phyloP scores from a whole-genome alignment of 2,329 filamentous ascomycete species.

The Blumeria hordei region DNA sequence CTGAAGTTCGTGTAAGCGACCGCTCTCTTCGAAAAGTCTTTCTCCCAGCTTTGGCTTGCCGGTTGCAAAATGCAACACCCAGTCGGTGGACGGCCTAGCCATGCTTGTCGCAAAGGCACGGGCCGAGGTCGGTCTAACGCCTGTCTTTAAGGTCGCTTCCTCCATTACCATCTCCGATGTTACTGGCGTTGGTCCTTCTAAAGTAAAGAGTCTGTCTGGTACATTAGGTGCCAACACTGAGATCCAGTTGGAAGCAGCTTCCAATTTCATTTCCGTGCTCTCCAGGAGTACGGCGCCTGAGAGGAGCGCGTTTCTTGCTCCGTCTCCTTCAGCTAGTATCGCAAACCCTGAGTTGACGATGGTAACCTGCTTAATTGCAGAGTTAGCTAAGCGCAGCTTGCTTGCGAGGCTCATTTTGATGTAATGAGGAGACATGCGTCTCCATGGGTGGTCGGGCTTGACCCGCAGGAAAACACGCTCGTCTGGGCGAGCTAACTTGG shows the following conservation, averaged over 20 bases:
- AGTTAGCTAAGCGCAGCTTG: neutral
- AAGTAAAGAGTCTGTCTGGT: neutral
- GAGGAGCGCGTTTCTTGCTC: neutral
- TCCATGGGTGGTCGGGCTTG: neutral
- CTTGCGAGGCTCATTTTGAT: neutral
- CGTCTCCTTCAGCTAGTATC: neutral
- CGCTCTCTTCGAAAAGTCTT: neutral
- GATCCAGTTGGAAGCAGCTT: neutral
- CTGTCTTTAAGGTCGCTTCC: neutral
- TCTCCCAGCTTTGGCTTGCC: neutral
- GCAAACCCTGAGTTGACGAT: neutral
- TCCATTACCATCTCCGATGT: neutral
- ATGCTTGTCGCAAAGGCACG: neutral
- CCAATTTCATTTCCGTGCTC: neutral
- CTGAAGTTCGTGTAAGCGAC: neutral
- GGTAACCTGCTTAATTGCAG: neutral
- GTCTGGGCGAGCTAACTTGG: neutral
- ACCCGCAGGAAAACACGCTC: neutral
- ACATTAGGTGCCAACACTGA: neutral
- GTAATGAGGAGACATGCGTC: neutral
- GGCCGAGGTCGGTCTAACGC: neutral
- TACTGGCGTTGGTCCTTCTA: neutral
- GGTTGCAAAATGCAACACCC: neutral
- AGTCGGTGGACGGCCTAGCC: neutral
- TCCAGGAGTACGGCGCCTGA: neutral